A percentile compares a stretch with the other conserved stretches of the same genome.
Conservation (phyloP, 371 early-diverging fungal genomes). For the Mortierella sp. region DNA sequence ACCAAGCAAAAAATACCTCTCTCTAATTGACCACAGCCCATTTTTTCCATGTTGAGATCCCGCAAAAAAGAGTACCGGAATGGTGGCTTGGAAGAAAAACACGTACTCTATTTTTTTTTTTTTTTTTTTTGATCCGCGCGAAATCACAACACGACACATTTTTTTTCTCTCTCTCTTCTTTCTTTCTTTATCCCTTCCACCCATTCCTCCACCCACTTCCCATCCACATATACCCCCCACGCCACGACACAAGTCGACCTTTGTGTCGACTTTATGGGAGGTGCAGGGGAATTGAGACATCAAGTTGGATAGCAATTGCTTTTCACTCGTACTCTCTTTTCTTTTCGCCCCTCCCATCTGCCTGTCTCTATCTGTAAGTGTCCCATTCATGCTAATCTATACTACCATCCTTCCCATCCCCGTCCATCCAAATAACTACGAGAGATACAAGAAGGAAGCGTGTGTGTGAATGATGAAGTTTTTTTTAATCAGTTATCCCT, state of each 20-base stretch:
- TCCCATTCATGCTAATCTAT: not conserved
- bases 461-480: slow-evolving; percentile 29
- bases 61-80: not conserved
- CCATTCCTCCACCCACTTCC: not conserved
- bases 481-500: slow-evolving; percentile 67
- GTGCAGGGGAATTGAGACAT: not conserved
- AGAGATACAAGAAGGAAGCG: not conserved
- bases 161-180: not conserved
- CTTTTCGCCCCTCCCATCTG: not conserved
- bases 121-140: not conserved
- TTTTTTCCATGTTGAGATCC: not conserved
- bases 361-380: not conserved
- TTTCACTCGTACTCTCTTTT: too few species aligned
- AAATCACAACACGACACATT: not conserved
- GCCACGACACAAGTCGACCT: not conserved
- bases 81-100: slow-evolving; percentile 9
- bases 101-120: slow-evolving; percentile 14
- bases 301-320: too few species aligned
- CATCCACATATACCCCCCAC: not conserved
- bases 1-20: not conserved
- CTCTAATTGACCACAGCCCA: not conserved
- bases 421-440: not conserved
- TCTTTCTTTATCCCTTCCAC: not conserved
- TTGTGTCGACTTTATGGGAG: not conserved
- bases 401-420: not conserved